Conservation (phyloP, 208 protist genomes). For the Leishmania gerbilli region DNA sequence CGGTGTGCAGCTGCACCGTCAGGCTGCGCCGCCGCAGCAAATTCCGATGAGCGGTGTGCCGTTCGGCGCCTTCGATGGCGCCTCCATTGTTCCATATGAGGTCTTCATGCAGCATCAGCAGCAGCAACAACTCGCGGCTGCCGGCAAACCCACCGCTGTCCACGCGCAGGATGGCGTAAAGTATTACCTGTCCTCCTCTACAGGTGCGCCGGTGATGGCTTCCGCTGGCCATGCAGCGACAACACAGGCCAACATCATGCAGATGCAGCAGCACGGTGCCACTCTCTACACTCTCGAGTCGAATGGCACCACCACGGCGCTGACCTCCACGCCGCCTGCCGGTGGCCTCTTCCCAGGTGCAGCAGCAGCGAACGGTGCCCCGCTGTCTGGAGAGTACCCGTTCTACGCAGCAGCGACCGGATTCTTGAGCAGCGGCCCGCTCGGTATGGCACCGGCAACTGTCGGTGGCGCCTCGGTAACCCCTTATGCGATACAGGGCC, state of each 20-base stretch:
- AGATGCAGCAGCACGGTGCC: not conserved
- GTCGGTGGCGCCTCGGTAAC: not conserved
- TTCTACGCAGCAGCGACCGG: slow-evolving; percentile 1
- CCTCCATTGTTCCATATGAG: slow-evolving; percentile 21
- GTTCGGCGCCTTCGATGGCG: slow-evolving; percentile 20
- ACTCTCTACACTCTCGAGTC: slow-evolving; percentile 22
- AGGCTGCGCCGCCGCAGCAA: slow-evolving; percentile 10
- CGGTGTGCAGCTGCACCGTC: slow-evolving; percentile 5
- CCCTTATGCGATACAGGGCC: slow-evolving; percentile 6
- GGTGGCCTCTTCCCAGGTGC: not conserved
- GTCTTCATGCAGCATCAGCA: slow-evolving; percentile 28
- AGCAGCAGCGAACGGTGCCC: not conserved
- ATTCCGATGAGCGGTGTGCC: slow-evolving; percentile 11
- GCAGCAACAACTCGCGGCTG: slow-evolving; percentile 2
- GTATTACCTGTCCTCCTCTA: slow-evolving; percentile 16
- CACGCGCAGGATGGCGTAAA: slow-evolving; percentile 16
- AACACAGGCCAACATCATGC: slow-evolving; percentile 7
- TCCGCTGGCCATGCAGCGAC: slow-evolving; percentile 5
- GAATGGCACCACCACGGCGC: not conserved
- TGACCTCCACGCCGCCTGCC: slow-evolving; percentile 13
- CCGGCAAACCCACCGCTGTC: slow-evolving; percentile 8
- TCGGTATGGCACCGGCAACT: not conserved
- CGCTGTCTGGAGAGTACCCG: not conserved
- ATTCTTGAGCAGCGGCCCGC: slow-evolving; percentile 1
- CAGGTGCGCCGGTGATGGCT: slow-evolving; percentile 7